Evolutionary conservation across 140 eudicot species (phyloP), one percentile per base, ranked within the genome.

Genomic region (Cichorium intybus): DNA sequence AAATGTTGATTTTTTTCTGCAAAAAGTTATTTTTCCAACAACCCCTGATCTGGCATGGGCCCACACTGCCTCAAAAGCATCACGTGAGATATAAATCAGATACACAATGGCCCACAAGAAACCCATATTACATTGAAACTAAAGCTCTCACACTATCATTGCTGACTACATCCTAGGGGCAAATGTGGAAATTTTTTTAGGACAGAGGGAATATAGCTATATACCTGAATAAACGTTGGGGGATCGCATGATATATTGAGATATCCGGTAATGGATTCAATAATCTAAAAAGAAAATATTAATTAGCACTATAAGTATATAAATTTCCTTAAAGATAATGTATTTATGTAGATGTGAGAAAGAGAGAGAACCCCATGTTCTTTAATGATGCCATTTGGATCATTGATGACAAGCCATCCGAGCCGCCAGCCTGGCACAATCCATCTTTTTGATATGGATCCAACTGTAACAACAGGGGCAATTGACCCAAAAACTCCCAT

Each of bases 371-470:
- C 94, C 95, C 83, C 81, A 2, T 81, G 74, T 74, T 77, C 71
- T 34, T 77, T 60, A 48, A 91, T 86, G 59, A 91, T 71, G 70
- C 81, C 77, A 59, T 71, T 72, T 6, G 96, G 80, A 73, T 90
- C 97, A 74, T 75, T 84, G n/a, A 79, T 75, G 49, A 79, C 97
- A 24, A 91, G 82, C 97, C 97, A 91, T 24, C 97, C 97, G 47
- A 91, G 85, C 31, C 95, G 79, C 97, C 97, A 91, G 64, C 97
- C 97, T 56, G 97, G 97, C 24, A 91, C 96, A 7, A 82, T 71
- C 96, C 96, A 91, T 60, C 97, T 85, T 77, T 92, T 91, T 0
- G 96, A 91, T 20, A 91, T 75, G 9, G 97, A 91, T 4, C 97
- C 96, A 34, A 91, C 47, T 7, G 97, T 87, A 23, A 91, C 61